Base-by-base conservation (phyloP, 768 basidiomycete species). In the Amanita rubescens region DNA sequence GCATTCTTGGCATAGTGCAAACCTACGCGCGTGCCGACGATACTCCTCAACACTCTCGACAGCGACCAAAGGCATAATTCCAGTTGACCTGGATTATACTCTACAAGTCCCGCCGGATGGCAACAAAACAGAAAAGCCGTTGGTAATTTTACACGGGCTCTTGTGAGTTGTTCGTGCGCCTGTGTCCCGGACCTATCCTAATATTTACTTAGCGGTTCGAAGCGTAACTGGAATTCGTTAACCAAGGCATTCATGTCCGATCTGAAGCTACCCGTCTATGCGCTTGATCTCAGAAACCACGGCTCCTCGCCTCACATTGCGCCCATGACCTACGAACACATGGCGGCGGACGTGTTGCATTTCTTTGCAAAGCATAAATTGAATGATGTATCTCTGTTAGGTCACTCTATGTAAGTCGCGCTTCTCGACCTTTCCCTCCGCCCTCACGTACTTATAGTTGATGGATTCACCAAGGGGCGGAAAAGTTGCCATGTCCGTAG, bases 281-380 rank as follows among this genome's bases (percentile, higher is more conserved):
- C 85, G 2, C 67, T 95, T 37, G 92, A 96, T 66, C 73, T 95
- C 20, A 76, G 94, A n/a, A 96, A 95, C 62, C 93, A 94, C 59
- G 94, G 94, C 1, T 65, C 76, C 15, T 93, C 91, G 0, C 90
- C 88, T 0, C 91, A 92, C 64, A 74, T 71, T 15, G 70, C 69
- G 10, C 84, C 85, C 0, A 88, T 89, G 78, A 82, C 78, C 12
- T 94, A 95, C 64, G 63, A 69, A 9, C 76, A 83, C 34, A 89
- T 95, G 90, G 90, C 90, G 0, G 68, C 69, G 3, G 94, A 96
- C 60, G 78, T 95, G 11, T 67, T 84, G 1, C 71, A 78, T 42
- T 91, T 93, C 62, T 77, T 88, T 55, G 60, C 70, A 15, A 68
- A 72, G 32, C 77, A 80, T 45, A 70, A 71, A 0, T 64, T 90